Conservation (phyloP, 2,329 filamentous ascomycete genomes). For the Fusarium brevicatenulatum region DNA sequence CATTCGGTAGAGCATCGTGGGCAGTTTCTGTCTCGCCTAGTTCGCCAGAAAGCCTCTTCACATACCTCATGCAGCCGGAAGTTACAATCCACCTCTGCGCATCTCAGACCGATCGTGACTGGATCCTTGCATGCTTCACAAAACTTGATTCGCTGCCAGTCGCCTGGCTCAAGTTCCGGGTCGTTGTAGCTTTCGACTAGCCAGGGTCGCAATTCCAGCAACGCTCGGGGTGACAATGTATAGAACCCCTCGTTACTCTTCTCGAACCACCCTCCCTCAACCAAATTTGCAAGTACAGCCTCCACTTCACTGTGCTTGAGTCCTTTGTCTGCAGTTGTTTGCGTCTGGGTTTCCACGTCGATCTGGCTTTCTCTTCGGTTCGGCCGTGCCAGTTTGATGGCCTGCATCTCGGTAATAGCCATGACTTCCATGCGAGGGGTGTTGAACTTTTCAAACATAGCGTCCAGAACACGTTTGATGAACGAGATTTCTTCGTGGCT, state of each 20-base stretch:
- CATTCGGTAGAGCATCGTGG: slow-evolving; percentile 67
- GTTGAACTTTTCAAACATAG: slow-evolving; percentile 92
- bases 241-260: slow-evolving; percentile 78
- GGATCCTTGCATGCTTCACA: slow-evolving; percentile 92
- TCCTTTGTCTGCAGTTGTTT: slow-evolving; percentile 58
- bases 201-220: slow-evolving; percentile 88
- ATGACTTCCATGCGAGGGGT: slow-evolving; percentile 82
- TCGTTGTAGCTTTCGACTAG: slow-evolving; percentile 93
- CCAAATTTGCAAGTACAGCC: slow-evolving; percentile 72
- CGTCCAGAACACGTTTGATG: slow-evolving; percentile 86
- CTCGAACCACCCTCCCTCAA: slow-evolving; percentile 87
- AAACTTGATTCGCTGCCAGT: slow-evolving; percentile 81
- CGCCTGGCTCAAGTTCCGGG: slow-evolving; percentile 65
- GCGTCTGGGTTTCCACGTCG: slow-evolving; percentile 48
- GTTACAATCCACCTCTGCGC: slow-evolving; percentile 72
- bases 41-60: slow-evolving; percentile 76
- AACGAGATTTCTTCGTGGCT: slow-evolving; percentile 87
- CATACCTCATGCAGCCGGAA: slow-evolving; percentile 83
- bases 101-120: slow-evolving; percentile 85
- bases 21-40: slow-evolving; percentile 70
- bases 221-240: slow-evolving; percentile 76
- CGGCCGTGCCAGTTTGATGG: slow-evolving; percentile 73
- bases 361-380: slow-evolving; percentile 50
- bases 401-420: slow-evolving; percentile 83
- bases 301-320: slow-evolving; percentile 85